Evolutionary conservation across 1,284 basidiomycete species (phyloP).

Genomic region (Melampsora larici-populina): DNA sequence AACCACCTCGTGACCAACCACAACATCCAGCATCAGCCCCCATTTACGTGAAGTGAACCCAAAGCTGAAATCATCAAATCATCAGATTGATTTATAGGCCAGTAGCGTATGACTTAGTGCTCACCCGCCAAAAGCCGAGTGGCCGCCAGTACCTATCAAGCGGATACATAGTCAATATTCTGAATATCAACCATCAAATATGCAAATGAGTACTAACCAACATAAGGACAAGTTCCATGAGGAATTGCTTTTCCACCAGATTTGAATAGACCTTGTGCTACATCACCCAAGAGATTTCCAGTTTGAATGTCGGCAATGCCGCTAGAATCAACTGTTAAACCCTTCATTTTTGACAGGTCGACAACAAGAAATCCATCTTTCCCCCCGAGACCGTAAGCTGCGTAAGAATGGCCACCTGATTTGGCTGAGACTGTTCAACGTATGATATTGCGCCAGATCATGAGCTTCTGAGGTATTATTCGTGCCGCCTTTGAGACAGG

Average conservation of each 20-base stretch:
- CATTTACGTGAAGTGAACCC: conserved; percentile 51
- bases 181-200: no score
- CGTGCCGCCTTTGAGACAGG: neutral
- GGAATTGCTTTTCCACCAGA: conserved; percentile 50
- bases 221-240: conserved; percentile 53
- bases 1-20: conserved; percentile 52
- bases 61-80: conserved; percentile 43
- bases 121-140: conserved; percentile 50
- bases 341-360: conserved; percentile 10
- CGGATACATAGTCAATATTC: no score
- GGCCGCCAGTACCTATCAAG: conserved; percentile 47
- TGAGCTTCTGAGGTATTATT: neutral
- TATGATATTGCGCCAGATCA: neutral
- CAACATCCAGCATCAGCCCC: conserved; percentile 52
- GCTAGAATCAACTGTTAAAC: conserved; percentile 10
- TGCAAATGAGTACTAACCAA: conserved; percentile 46
- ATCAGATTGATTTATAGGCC: neutral
- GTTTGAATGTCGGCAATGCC: conserved; percentile 50
- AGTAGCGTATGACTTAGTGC: neutral
- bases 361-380: conserved; percentile 21
- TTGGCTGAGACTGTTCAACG: conserved; percentile 21
- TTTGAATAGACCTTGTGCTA: conserved; percentile 51
- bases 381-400: conserved; percentile 25
- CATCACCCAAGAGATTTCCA: conserved; percentile 52
- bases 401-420: conserved; percentile 37